phyloP scores from a whole-genome alignment of 1,284 basidiomycete species.

The Irpex lacteus region DNA sequence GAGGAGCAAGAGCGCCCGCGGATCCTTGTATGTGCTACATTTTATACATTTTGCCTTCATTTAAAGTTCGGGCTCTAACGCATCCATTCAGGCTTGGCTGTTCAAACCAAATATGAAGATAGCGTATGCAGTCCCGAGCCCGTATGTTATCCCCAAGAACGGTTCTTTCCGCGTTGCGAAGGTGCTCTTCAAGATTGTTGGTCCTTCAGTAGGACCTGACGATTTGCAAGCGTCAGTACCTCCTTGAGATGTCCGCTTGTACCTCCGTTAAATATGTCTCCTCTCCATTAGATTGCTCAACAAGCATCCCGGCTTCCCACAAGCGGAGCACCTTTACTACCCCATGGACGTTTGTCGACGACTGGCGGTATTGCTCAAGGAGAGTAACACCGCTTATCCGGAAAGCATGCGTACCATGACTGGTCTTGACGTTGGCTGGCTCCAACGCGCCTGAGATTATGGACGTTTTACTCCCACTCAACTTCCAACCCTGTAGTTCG shows the following conservation, averaged over 20 bases:
- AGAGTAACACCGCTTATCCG: conserved; percentile 74
- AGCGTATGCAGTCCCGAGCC: conserved; percentile 59
- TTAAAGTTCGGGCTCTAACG: not conserved
- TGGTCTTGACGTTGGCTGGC: conserved; percentile 76
- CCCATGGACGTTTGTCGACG: conserved; percentile 70
- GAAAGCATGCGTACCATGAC: conserved; percentile 73
- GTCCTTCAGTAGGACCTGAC: conserved; percentile 45
- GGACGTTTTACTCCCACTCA: not conserved
- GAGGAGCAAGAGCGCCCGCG: conserved; percentile 77
- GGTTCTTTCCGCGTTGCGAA: conserved; percentile 69
- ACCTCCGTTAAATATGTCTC: conserved; percentile 1
- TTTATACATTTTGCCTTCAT: conserved; percentile 12
- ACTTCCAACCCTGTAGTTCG: not conserved
- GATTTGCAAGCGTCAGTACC: conserved; percentile 57
- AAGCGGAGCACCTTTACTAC: conserved; percentile 79
- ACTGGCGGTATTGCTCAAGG: conserved; percentile 61
- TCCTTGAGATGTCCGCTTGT: not conserved
- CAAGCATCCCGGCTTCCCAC: conserved; percentile 75
- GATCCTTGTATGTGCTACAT: conserved; percentile 60
- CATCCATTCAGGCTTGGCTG: conserved; percentile 67
- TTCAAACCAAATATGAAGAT: conserved; percentile 85
- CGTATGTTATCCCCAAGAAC: conserved; percentile 58
- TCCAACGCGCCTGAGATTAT: conserved; percentile 34
- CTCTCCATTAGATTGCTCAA: conserved; percentile 45
- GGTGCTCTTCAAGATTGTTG: conserved; percentile 71